These are phyloP conservation scores for Quercus wislizeni DNA, from an alignment of 306 rosid genomes.

Conservation along the genomic window DNA sequence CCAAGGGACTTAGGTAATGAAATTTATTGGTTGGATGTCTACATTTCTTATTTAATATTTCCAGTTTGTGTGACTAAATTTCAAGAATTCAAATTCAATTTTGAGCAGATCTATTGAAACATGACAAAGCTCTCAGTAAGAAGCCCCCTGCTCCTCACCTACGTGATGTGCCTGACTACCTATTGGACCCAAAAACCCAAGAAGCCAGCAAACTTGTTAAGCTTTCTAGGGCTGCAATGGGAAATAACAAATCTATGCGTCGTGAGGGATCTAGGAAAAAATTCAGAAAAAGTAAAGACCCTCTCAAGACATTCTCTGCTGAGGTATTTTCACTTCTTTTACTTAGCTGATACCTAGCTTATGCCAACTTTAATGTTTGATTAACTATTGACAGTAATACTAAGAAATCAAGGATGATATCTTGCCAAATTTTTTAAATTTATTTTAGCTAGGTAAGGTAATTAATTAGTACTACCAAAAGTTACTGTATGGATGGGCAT, in stretches of 20 bases:
- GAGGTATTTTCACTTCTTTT: conserved; percentile 30
- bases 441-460: neutral
- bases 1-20: conserved; percentile 71
- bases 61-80: neutral
- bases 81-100: conserved; percentile 18
- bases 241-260: conserved; percentile 36
- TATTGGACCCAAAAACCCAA: conserved; percentile 66
- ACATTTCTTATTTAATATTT: neutral
- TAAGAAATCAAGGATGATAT: neutral
- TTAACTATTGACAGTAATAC: neutral
- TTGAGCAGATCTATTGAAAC: conserved; percentile 81
- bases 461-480: neutral
- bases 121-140: conserved; percentile 92
- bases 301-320: conserved; percentile 53
- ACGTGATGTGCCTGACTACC: conserved; percentile 80
- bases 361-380: neutral
- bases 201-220: conserved; percentile 75
- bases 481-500: neutral
- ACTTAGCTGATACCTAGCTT: neutral
- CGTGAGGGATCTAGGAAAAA: conserved; percentile 45
- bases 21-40: conserved; percentile 20
- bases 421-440: neutral
- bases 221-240: conserved; percentile 76
- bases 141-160: conserved; percentile 79
- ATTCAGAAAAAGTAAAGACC: conserved; percentile 49